Evolutionary conservation across 2,329 filamentous ascomycete genomes (phyloP), one percentile per base, ranked within the genome.

Genomic region (Apiospora malaysiana): DNA sequence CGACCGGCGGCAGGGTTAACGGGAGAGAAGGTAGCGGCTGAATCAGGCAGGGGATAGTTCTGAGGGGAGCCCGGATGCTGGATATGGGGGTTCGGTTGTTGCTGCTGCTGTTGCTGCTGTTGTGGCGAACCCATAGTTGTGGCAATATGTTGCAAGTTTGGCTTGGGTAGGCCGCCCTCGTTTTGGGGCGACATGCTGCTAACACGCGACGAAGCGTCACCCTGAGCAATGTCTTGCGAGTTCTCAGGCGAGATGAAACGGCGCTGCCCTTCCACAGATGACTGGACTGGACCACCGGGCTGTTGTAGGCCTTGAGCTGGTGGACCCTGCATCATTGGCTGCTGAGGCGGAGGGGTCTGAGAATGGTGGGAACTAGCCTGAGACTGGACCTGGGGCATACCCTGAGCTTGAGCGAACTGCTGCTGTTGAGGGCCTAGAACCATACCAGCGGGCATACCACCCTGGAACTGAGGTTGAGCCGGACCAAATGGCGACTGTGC

Each of bases 61-160:
- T 72, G 73, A 21, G 74, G 69, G 12, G 68, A 63, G 12, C 66
- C 70, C 2, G 71, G 69, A 21, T 75, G 73, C 18, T 68, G 68
- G 6, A 69, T 56, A 27, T 68, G 63, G 12, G 45, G 46, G 5
- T 69, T 46, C 0, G 74, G 69, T 21, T 72, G 49, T 21, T 63
- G n/a, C 69, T 68, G 63, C 4, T 40, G 25, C 1, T 73, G 70
- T 4, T 25, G 37, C 7, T 67, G 32, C 1, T 73, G 69, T 21
- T 71, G 49, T 18, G 49, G 21, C 67, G 69, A 70, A 49, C 63
- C 72, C 69, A 77, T 73, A 14, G 74, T 71, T 2, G 74, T 73
- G 8, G 72, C 73, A 56, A 77, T 74, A 46, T 78, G 75, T 46
- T 76, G 75, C 21, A 71, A 68, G 14, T 75, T 76, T 14, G 70